These are phyloP conservation scores for Reutealis trisperma DNA, from an alignment of 345 rosid species.

Conservation along the genomic window DNA sequence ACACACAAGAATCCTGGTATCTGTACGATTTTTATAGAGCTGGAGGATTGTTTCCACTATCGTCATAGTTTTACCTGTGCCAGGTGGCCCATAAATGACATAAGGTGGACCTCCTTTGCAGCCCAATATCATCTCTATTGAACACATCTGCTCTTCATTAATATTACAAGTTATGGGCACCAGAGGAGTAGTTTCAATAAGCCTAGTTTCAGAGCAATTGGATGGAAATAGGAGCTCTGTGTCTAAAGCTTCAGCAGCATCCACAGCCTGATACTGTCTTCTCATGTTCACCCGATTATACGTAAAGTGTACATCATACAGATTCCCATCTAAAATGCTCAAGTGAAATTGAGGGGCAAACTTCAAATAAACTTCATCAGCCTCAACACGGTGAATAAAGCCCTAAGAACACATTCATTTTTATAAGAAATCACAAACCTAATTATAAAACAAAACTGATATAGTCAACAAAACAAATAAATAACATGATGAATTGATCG, in stretches of 20 bases:
- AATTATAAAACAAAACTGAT: background rate
- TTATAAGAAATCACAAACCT: background rate
- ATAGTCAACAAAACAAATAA: background rate
- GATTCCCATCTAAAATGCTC: slow-evolving; percentile 44
- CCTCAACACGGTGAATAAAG: slow-evolving; percentile 72
- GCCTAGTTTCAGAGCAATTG: slow-evolving; percentile 39
- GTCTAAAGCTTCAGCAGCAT: slow-evolving; percentile 56
- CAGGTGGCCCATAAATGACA: slow-evolving; percentile 91
- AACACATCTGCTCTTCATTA: slow-evolving; percentile 74
- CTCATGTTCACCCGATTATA: slow-evolving; percentile 69
- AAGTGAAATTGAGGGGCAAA: slow-evolving; percentile 60
- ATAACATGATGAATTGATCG: background rate
- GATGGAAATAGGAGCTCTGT: slow-evolving; percentile 65
- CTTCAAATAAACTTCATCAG: slow-evolving; percentile 76
- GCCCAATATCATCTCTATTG: slow-evolving; percentile 77
- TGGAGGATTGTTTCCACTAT: slow-evolving; percentile 82
- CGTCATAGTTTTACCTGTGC: slow-evolving; percentile 94
- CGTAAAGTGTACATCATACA: slow-evolving; percentile 69
- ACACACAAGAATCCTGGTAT: slow-evolving; percentile 71
- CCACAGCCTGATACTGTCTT: slow-evolving; percentile 74
- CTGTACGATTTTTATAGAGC: slow-evolving; percentile 44
- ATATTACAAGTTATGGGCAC: slow-evolving; percentile 61
- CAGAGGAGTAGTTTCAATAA: slow-evolving; percentile 46
- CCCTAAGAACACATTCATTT: slow-evolving; percentile 52
- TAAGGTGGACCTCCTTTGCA: slow-evolving; percentile 88